Base-by-base conservation (phyloP, 345 rosid genomes). In the Lagerstroemia speciosa region DNA sequence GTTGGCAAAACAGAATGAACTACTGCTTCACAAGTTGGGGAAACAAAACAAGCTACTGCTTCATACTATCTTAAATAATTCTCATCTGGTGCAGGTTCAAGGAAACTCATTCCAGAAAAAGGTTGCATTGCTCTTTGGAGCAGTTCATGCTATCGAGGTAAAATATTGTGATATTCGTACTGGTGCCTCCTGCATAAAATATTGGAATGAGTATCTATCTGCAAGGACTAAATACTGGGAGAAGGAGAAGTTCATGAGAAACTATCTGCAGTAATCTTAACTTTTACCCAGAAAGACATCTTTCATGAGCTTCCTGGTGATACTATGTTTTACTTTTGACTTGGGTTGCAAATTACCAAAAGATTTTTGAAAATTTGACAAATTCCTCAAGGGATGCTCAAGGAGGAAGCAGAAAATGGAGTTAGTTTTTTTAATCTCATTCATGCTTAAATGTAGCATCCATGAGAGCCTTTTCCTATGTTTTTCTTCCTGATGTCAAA, bases 51-150 rank as follows among this genome's bases (percentile, higher is more conserved):
- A 20, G 22, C 7, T 12, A 29, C 2, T 22, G n/a, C 11, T 8
- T 37, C 22, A 19, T n/a, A 16, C 20, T 19, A 6, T 37, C n/a
- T 41, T 37, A 38, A 38, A 64, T 17, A 26, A 40, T 41, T 41
- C 31, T 33, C 52, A 52, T 52, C 10, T 66, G 32, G 30, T 61
- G 69, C 71, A 95, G 99, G 93, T 79, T 75, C 90, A 77, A 62
- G 99, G 99, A 69, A 95, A 95, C 79, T 95, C 99, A 40, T 95
- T 90, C 82, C 99, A 88, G 79, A 95, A 95, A 83, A 95, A 90
- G 80, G 89, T 81, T 63, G 91, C 98, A 24, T 67, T 87, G 69
- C 87, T 95, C 72, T 86, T 95, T 77, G 99, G 99, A 55, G 70
- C 85, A 66, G 86, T 83, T 72, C 93, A 87, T 69, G 84, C 67